Evolutionary conservation across 192 early-diverging fungal species (phyloP).

Genomic region (Entophlyctis luteolus): DNA sequence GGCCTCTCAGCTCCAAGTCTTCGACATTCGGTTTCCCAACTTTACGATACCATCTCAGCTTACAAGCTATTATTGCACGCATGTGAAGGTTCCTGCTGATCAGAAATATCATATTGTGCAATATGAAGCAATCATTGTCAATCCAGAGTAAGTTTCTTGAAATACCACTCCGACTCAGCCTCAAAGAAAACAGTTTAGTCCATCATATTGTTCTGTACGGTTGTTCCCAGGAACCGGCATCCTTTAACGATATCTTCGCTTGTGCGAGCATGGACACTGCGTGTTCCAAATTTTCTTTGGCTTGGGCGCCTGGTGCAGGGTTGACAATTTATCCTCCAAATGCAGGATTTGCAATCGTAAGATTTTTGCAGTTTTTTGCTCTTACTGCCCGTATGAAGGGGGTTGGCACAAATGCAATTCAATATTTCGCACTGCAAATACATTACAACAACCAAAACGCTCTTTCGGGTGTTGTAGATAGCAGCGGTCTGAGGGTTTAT

Average conservation of each 20-base stretch:
- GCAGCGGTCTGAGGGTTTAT: constrained; percentile 18
- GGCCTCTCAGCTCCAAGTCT: not conserved
- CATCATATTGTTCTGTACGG: constrained; percentile 16
- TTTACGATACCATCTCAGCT: not conserved
- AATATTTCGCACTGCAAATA: constrained; percentile 26
- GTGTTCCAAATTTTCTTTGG: not conserved
- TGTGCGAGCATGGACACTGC: constrained; percentile 10
- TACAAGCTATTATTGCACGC: constrained; percentile 14
- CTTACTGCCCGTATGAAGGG: no score
- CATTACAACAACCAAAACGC: constrained; percentile 27
- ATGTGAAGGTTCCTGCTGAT: constrained; percentile 19
- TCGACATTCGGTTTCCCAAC: constrained; percentile 1
- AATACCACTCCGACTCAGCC: not conserved
- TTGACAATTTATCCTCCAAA: not conserved
- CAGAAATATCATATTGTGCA: constrained; percentile 23
- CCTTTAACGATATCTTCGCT: constrained; percentile 9
- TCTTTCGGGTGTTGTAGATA: not conserved
- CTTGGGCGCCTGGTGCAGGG: constrained; percentile 14
- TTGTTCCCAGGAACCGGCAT: not conserved
- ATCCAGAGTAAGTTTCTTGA: not conserved
- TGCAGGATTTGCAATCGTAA: constrained; percentile 16
- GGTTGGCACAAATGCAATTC: not conserved
- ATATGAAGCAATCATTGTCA: constrained; percentile 12
- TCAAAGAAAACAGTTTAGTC: not conserved
- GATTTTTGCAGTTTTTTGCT: not conserved